Base-by-base conservation (phyloP, 1,284 basidiomycete species). In the Cutaneotrichosporon curvatum region DNA sequence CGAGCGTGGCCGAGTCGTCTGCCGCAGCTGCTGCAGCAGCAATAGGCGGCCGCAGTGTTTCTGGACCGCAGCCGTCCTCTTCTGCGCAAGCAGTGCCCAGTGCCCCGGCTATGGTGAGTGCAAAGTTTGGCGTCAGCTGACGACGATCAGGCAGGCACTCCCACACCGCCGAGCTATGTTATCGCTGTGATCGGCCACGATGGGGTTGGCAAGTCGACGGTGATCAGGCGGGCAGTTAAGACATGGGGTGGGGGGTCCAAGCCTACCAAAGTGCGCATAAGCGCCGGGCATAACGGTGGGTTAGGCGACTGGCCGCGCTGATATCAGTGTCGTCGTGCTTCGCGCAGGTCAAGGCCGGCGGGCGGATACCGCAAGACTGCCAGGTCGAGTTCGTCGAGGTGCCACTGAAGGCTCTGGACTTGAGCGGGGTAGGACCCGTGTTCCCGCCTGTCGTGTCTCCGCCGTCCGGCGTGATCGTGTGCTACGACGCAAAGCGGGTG, bases 331-430 rank as follows among this genome's bases (percentile, higher is more conserved):
- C 52, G 2, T 61, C 64, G 4, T 61, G 51, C 40, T 49, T 51
- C 33, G 63, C 68, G 4, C 51, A 61, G 12, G 56, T 70, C 19
- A 52, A 61, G 23, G 63, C 68, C 0, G 62, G 66, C 31, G 63
- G 59, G 20, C 64, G 60, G 48, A 45, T 63, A 25, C 55, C 56
- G 22, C 31, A 55, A 4, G 49, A 58, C 20, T 60, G 62, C 37
- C 51, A 53, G 33, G 65, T 72, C 34, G 61, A 67, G 43, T 62
- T 70, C 32, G 40, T 69, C 39, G 71, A 73, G 47, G 47, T 71
- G 52, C 58, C 64, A 43, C 53, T 72, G 15, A 21, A 41, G 3
- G 40, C 51, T 11, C 46, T 69, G 5, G 41, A 59, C 20, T 40
- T 59, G 6, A 39, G 49, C 23, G 40, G 48, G 4, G 12, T 7